Conservation (phyloP, 75 land plant species). For the Chamaecyparis obtusa region DNA sequence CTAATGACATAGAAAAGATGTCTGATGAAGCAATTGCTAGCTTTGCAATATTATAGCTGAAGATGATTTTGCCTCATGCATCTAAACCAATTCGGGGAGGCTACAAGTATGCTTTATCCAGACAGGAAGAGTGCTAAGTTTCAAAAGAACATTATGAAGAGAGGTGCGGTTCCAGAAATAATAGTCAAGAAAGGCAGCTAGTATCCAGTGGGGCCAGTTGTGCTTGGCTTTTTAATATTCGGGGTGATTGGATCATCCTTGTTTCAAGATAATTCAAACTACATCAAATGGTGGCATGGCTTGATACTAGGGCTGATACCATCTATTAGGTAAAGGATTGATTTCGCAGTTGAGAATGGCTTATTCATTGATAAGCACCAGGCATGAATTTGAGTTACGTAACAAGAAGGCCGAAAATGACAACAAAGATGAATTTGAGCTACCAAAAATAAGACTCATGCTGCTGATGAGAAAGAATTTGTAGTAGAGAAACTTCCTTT, state of each 20-base stretch:
- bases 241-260: constrained; percentile 83
- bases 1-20: constrained; percentile 49
- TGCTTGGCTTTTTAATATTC: constrained; percentile 83
- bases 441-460: too few relatives aligned
- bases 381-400: too few relatives aligned
- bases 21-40: constrained; percentile 41
- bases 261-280: constrained; percentile 75
- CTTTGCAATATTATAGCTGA: constrained; percentile 45
- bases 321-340: background rate
- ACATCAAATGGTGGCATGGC: constrained; percentile 77
- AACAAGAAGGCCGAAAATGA: too few relatives aligned
- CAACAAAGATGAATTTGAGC: too few relatives aligned
- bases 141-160: constrained; percentile 84
- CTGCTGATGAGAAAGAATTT: too few relatives aligned
- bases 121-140: constrained; percentile 80
- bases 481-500: too few relatives aligned
- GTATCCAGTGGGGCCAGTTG: constrained; percentile 81
- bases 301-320: constrained; percentile 11
- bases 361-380: background rate
- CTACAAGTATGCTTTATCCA: constrained; percentile 44
- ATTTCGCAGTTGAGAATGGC: background rate
- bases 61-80: constrained; percentile 41
- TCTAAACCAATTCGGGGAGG: constrained; percentile 51
- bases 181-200: constrained; percentile 51
- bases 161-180: constrained; percentile 75